Evolutionary conservation across 805 yeast species (phyloP).

Genomic region (Yamadazyma olivae): DNA sequence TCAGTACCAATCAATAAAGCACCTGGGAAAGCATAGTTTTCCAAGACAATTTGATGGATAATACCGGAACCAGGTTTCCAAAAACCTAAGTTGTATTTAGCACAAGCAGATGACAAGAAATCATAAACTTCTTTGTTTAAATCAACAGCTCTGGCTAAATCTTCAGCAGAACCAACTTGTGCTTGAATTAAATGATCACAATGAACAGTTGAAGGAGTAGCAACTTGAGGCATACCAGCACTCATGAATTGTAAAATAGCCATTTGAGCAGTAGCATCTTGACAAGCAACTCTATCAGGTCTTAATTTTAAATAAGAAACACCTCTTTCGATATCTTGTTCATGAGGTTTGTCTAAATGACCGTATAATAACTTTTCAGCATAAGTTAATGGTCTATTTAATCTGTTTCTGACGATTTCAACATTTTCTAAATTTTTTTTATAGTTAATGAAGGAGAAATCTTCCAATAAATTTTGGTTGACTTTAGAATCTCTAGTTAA

Average conservation of each 20-base stretch:
- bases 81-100: slow-evolving; percentile 95
- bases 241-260: slow-evolving; percentile 96
- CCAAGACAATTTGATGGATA: slow-evolving; percentile 93
- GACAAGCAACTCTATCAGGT: slow-evolving; percentile 98
- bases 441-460: slow-evolving; percentile 85
- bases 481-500: slow-evolving; percentile 70
- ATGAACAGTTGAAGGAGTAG: slow-evolving; percentile 94
- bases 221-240: slow-evolving; percentile 86
- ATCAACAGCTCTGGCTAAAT: slow-evolving; percentile 81
- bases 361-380: slow-evolving; percentile 96
- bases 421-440: slow-evolving; percentile 87
- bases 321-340: slow-evolving; percentile 82
- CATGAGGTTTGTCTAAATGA: slow-evolving; percentile 91
- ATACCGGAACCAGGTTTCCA: slow-evolving; percentile 99
- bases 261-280: slow-evolving; percentile 99
- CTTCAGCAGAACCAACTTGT: slow-evolving; percentile 84
- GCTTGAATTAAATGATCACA: slow-evolving; percentile 98
- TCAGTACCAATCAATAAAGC: slow-evolving; percentile 95
- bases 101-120: slow-evolving; percentile 84
- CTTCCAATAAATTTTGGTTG: slow-evolving; percentile 75
- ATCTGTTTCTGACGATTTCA: slow-evolving; percentile 75
- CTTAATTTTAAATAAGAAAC: slow-evolving; percentile 87
- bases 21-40: slow-evolving; percentile 97
- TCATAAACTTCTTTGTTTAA: slow-evolving; percentile 93
- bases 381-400: slow-evolving; percentile 85